A percentile compares a stretch with the other conserved stretches of the same genome.
These are phyloP conservation scores for Ligustrum vulgare DNA, from an alignment of 257 asterid genomes.

Conservation along the genomic window DNA sequence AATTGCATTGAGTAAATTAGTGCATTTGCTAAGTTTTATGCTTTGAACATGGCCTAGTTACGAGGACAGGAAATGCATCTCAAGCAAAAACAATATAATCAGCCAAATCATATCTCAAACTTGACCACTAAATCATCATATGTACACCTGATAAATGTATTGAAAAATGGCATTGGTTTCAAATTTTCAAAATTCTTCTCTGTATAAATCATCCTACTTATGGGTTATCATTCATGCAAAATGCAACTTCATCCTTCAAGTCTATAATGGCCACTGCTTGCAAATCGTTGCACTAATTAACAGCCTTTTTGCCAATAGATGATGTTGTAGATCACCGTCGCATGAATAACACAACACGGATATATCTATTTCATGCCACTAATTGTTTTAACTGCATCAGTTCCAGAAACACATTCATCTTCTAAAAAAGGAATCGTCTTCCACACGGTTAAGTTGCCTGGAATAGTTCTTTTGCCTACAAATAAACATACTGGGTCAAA, in stretches of 20 bases:
- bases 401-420: slow-evolving; percentile 68
- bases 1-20: background rate
- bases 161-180: background rate
- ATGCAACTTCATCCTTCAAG: background rate
- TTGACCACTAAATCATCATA: background rate
- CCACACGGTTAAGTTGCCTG: slow-evolving; percentile 66
- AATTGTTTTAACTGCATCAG: slow-evolving; percentile 50
- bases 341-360: background rate
- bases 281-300: too few relatives aligned
- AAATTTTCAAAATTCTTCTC: background rate
- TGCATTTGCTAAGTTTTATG: background rate
- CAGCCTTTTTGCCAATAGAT: background rate
- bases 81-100: background rate
- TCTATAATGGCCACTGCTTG: background rate
- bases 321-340: background rate
- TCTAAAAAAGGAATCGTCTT: slow-evolving; percentile 69
- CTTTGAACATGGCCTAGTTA: background rate
- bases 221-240: background rate
- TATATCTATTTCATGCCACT: slow-evolving; percentile 38
- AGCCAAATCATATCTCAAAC: too few relatives aligned
- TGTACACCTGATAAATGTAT: too few relatives aligned
- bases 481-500: slow-evolving; percentile 1
- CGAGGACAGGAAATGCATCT: background rate
- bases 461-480: slow-evolving; percentile 39
- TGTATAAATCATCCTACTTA: background rate